phyloP scores from a whole-genome alignment of 495 filamentous ascomycete species.

The Xylaria acuta region DNA sequence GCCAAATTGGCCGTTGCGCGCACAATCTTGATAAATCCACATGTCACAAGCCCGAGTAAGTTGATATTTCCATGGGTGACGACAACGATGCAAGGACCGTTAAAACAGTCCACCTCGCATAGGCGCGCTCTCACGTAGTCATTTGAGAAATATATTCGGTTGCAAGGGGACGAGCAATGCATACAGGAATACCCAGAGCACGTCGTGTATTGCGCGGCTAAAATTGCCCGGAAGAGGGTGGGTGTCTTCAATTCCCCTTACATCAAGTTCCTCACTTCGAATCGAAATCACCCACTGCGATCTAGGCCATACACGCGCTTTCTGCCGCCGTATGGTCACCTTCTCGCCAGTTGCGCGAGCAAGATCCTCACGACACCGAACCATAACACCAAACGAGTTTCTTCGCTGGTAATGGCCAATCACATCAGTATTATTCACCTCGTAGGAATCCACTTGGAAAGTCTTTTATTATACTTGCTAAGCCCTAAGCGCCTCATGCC shows the following conservation, averaged over 20 bases:
- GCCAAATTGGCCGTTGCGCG: neutral
- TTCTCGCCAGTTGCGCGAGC: neutral
- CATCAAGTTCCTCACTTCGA: neutral
- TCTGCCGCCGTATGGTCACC: neutral
- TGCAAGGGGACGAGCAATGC: neutral
- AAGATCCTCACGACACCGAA: neutral
- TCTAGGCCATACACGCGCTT: neutral
- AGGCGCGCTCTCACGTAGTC: neutral
- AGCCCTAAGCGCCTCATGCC: neutral
- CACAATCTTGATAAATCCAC: neutral
- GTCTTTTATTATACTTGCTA: neutral
- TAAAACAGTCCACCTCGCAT: neutral
- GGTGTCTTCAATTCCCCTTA: neutral
- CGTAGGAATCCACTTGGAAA: neutral
- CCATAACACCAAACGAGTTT: neutral
- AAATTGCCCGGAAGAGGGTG: neutral
- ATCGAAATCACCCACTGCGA: neutral
- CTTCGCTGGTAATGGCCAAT: neutral
- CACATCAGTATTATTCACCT: neutral
- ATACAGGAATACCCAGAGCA: neutral
- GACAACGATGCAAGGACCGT: neutral
- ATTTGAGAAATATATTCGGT: neutral
- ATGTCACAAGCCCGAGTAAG: neutral
- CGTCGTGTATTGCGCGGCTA: neutral
- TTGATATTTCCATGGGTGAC: neutral